phyloP scores from a whole-genome alignment of 306 rosid genomes.

The Cucurbita pepo region DNA sequence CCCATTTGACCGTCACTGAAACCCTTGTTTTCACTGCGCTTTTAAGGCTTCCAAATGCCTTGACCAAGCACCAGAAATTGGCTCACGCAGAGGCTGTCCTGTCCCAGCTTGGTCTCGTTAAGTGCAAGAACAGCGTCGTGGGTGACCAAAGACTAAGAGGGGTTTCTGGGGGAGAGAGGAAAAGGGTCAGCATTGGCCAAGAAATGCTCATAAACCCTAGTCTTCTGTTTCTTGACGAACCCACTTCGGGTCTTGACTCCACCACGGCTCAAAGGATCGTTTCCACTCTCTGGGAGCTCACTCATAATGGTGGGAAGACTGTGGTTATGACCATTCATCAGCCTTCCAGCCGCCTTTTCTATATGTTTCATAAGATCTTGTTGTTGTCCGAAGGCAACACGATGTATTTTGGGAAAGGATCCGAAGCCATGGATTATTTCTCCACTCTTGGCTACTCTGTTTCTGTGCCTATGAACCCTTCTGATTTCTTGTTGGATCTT shows the following conservation, averaged over 20 bases:
- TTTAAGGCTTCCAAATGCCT: conserved; percentile 36
- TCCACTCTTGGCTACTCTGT: conserved; percentile 39
- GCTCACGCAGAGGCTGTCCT: conserved; percentile 28
- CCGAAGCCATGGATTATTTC: conserved; percentile 44
- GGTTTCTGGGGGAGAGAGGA: conserved; percentile 75
- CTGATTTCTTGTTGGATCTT: conserved; percentile 66
- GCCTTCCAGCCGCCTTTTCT: conserved; percentile 59
- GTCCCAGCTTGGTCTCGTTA: conserved; percentile 37
- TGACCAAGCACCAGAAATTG: conserved; percentile 25
- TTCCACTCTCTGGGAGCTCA: conserved; percentile 44
- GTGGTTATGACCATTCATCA: conserved; percentile 73
- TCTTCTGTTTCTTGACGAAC: conserved; percentile 61
- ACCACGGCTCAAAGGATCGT: conserved; percentile 67
- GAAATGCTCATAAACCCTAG: conserved; percentile 64
- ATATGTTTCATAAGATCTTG: conserved; percentile 58
- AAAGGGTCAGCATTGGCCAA: conserved; percentile 74
- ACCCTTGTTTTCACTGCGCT: conserved; percentile 64
- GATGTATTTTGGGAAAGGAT: conserved; percentile 54
- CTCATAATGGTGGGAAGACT: conserved; percentile 39
- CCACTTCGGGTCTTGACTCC: conserved; percentile 72
- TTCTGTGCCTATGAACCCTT: conserved; percentile 53
- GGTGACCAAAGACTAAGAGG: conserved; percentile 35
- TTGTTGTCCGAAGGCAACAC: conserved; percentile 47
- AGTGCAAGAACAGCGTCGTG: conserved; percentile 39
- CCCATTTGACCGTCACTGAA: conserved; percentile 37